Evolutionary conservation across 2,329 filamentous ascomycete genomes (phyloP).

Genomic region (Apiospora pterosperma): DNA sequence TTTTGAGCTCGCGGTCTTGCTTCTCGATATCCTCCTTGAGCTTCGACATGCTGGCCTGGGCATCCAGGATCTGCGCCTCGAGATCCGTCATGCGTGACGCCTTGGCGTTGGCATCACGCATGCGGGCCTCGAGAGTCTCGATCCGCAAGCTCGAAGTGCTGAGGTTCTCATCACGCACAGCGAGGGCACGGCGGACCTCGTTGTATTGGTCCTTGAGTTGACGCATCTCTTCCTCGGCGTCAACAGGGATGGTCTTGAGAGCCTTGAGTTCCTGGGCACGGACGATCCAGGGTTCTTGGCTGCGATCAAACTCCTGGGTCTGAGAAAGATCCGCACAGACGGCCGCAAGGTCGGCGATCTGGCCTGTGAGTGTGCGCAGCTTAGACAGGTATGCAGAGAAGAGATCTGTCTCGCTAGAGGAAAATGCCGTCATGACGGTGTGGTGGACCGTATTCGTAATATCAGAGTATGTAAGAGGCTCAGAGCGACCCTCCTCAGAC

Average conservation of each 20-base stretch:
- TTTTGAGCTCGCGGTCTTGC: slow-evolving; percentile 64
- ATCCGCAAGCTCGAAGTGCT: slow-evolving; percentile 90
- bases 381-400: slow-evolving; percentile 67
- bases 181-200: slow-evolving; percentile 69
- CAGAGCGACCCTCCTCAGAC: slow-evolving; percentile 66
- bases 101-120: slow-evolving; percentile 79
- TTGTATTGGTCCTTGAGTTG: slow-evolving; percentile 76
- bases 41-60: slow-evolving; percentile 45
- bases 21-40: slow-evolving; percentile 64
- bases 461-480: slow-evolving; percentile 65
- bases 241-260: slow-evolving; percentile 76
- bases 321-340: slow-evolving; percentile 68
- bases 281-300: slow-evolving; percentile 75
- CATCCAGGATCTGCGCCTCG: slow-evolving; percentile 55
- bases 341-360: slow-evolving; percentile 67
- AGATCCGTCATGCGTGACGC: slow-evolving; percentile 65
- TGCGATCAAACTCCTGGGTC: slow-evolving; percentile 75
- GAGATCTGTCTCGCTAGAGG: slow-evolving; percentile 61
- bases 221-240: slow-evolving; percentile 81
- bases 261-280: slow-evolving; percentile 77
- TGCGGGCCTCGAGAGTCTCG: slow-evolving; percentile 83
- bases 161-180: slow-evolving; percentile 74
- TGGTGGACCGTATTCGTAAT: slow-evolving; percentile 60
- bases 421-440: slow-evolving; percentile 49
- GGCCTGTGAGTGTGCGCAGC: slow-evolving; percentile 60